A percentile compares a stretch with the other conserved stretches of the same genome.
These are phyloP conservation scores for Penicillium rolfsii DNA, from an alignment of 2,329 filamentous ascomycete species.

Conservation along the genomic window DNA sequence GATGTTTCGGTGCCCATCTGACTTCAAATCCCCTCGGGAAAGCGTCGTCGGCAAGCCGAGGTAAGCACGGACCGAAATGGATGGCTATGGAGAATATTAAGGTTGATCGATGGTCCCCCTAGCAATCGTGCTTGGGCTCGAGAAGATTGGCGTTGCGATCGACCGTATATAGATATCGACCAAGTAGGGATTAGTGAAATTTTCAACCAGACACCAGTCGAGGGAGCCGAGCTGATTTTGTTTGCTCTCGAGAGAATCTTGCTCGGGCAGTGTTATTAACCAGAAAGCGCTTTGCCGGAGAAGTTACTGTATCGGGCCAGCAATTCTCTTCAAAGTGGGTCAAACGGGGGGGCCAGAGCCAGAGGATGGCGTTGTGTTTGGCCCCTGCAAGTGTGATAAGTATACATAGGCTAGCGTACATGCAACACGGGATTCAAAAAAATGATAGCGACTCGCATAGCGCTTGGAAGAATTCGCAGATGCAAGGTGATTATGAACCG, in stretches of 20 bases:
- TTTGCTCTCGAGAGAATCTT: neutral
- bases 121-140: no score
- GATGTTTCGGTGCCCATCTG: conserved; percentile 16
- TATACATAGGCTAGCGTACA: neutral
- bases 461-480: no score
- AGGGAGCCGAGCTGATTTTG: conserved; percentile 8
- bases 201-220: neutral
- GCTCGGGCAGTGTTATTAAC: conserved; percentile 12
- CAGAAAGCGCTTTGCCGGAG: conserved; percentile 11
- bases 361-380: neutral
- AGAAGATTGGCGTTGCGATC: neutral
- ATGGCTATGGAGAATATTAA: neutral
- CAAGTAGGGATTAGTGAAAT: neutral
- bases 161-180: neutral
- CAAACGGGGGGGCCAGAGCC: neutral
- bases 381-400: neutral
- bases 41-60: conserved; percentile 1
- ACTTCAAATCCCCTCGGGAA: neutral
- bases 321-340: conserved; percentile 12
- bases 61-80: neutral
- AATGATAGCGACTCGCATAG: neutral
- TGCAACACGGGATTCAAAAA: neutral
- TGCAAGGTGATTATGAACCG: neutral
- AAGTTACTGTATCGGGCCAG: conserved; percentile 16
- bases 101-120: neutral